Base-by-base conservation (phyloP, 345 rosid genomes). In the Pseudoturritis turrita region DNA sequence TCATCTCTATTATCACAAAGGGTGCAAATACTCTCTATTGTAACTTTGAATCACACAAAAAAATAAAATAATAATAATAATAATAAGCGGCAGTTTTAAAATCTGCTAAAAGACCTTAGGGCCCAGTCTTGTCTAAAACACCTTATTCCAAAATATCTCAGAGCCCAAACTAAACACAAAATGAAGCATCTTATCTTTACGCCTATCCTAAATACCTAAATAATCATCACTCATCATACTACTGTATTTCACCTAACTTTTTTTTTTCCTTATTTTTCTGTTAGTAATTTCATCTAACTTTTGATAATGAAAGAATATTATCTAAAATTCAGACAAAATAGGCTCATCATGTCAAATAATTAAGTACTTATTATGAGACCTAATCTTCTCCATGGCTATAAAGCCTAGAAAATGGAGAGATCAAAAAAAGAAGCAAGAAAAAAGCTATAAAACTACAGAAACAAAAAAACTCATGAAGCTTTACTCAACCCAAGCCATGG, bases 301-400 rank as follows among this genome's bases (percentile, higher is more conserved):
- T n/a, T 33, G 37, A 33, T 8, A 3, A 33, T 33, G 37, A 33
- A 33, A n/a, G n/a, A n/a, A 33, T 8, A 9, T 33, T 33, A 10
- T 33, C 37, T 9, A 33, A 33, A 33, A 33, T 0, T 33, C 37
- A 33, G 3, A 33, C 37, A 33, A 33, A 33, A 29, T 8, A 8
- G 3, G 0, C 37, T 33, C 10, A 33, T 33, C 37, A 33, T 33
- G 9, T 8, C 0, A 11, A 35, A 19, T 54, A 29, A 31, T 5
- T 39, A 70, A 50, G 29, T 17, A 23, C 49, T 23, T 60, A 50
- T 69, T 2, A 23, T 7, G 33, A 61, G 59, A 58, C 57, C 58
- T 50, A 61, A 71, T 51, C 52, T 61, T 40, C 53, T 61, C 45
- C 59, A 71, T 39, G 14, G 66, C 59, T 58, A 58, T 31, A 47